These are phyloP conservation scores for Pseudocercospora musae DNA, from an alignment of 2,329 filamentous ascomycete species.

Conservation along the genomic window DNA sequence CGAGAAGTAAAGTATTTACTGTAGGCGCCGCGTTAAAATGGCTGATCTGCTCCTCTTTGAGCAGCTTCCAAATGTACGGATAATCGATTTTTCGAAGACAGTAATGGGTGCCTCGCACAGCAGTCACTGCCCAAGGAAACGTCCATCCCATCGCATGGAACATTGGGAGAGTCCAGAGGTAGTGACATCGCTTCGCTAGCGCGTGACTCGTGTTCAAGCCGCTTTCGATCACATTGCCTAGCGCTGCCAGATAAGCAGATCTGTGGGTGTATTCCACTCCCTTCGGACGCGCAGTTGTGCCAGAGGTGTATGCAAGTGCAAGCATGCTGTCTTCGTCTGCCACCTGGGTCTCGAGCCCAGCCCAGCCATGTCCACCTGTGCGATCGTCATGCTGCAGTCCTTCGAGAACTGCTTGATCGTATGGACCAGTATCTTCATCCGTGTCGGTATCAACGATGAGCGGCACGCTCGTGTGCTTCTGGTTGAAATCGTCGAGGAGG, in stretches of 20 bases:
- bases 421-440: conserved; percentile 74
- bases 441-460: conserved; percentile 83
- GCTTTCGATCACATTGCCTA: conserved; percentile 86
- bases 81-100: conserved; percentile 96
- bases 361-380: conserved; percentile 71
- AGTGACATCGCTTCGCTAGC: conserved; percentile 54
- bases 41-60: conserved; percentile 83
- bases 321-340: conserved; percentile 76
- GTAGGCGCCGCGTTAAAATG: conserved; percentile 97
- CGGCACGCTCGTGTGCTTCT: conserved; percentile 59
- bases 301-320: conserved; percentile 89
- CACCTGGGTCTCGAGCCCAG: conserved; percentile 66
- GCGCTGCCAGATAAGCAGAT: conserved; percentile 76
- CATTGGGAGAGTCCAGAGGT: conserved; percentile 71
- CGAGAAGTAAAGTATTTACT: conserved; percentile 90
- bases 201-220: conserved; percentile 60
- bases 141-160: conserved; percentile 61
- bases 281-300: conserved; percentile 87
- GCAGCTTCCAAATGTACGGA: conserved; percentile 80
- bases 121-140: conserved; percentile 68
- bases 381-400: conserved; percentile 69
- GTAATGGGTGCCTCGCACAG: conserved; percentile 90
- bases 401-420: conserved; percentile 78
- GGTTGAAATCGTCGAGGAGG: conserved; percentile 65
- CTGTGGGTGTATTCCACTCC: conserved; percentile 91